A percentile compares a stretch with the other conserved stretches of the same genome.
These are phyloP conservation scores for Aspergillus sp. DNA, from an alignment of 2,329 filamentous ascomycete species.

Conservation along the genomic window DNA sequence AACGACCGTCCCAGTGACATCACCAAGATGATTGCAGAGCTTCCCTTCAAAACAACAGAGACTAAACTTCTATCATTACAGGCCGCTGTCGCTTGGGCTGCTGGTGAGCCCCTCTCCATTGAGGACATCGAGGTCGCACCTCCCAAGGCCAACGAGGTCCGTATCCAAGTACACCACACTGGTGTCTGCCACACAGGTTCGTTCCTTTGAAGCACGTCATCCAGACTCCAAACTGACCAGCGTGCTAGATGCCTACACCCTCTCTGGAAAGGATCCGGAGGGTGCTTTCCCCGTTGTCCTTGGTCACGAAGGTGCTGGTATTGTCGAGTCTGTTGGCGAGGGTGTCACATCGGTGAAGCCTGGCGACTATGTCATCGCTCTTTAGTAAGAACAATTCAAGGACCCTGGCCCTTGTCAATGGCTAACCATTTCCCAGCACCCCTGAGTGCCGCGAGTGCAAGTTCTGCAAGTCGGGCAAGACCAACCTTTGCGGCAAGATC, in stretches of 20 bases:
- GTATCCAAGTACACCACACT: slow-evolving; percentile 95
- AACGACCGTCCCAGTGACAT: not conserved
- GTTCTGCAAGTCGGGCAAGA: slow-evolving; percentile 99
- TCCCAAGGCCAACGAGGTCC: slow-evolving; percentile 88
- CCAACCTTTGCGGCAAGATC: slow-evolving; percentile 98
- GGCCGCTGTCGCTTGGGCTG: slow-evolving; percentile 97
- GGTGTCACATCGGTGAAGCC: slow-evolving; percentile 91
- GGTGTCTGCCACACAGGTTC: slow-evolving; percentile 97
- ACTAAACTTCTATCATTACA: slow-evolving; percentile 19
- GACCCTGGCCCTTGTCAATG: not conserved
- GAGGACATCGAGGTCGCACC: slow-evolving; percentile 91
- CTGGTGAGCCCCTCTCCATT: slow-evolving; percentile 79
- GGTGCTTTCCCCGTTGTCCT: slow-evolving; percentile 86
- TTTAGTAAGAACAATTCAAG: slow-evolving; percentile 59
- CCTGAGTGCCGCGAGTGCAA: slow-evolving; percentile 98
- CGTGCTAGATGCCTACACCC: slow-evolving; percentile 75
- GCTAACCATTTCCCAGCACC: slow-evolving; percentile 57
- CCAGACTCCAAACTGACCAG: not conserved
- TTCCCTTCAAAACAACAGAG: too few relatives aligned
- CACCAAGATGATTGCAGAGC: too few relatives aligned
- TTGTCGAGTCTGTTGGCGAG: slow-evolving; percentile 90
- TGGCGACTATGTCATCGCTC: slow-evolving; percentile 84
- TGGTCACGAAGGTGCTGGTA: slow-evolving; percentile 85
- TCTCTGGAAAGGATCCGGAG: slow-evolving; percentile 95
- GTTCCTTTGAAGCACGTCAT: slow-evolving; percentile 9